A percentile compares a stretch with the other conserved stretches of the same genome.
These are phyloP conservation scores for Lyophyllum decastes DNA, from an alignment of 768 basidiomycete species.

Conservation along the genomic window DNA sequence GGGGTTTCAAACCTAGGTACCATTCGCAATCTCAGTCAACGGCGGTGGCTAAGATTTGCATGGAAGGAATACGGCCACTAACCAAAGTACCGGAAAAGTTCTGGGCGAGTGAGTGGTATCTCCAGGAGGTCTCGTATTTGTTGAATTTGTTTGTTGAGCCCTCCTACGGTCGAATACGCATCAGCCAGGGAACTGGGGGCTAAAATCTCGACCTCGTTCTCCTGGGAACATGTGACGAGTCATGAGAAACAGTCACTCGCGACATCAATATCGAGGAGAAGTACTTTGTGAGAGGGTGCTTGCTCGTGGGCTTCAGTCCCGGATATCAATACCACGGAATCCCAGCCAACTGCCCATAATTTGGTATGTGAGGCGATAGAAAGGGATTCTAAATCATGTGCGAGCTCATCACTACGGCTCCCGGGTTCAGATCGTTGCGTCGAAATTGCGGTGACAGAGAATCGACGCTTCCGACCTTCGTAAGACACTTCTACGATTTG, in stretches of 20 bases:
- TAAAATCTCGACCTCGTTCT: slow-evolving; percentile 45
- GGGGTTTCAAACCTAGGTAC: slow-evolving; percentile 79
- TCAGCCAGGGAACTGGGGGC: slow-evolving; percentile 42
- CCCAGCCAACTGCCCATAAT: slow-evolving; percentile 72
- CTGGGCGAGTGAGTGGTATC: slow-evolving; percentile 81
- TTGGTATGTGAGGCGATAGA: slow-evolving; percentile 39
- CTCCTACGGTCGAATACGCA: slow-evolving; percentile 86
- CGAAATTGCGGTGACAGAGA: slow-evolving; percentile 52
- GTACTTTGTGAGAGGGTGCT: slow-evolving; percentile 36
- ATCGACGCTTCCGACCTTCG: slow-evolving; percentile 60
- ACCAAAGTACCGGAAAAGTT: slow-evolving; percentile 80
- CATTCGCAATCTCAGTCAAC: slow-evolving; percentile 1
- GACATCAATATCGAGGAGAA: neutral
- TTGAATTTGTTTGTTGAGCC: slow-evolving; percentile 83
- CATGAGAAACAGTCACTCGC: slow-evolving; percentile 1
- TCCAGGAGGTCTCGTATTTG: slow-evolving; percentile 86
- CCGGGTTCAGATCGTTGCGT: slow-evolving; percentile 20
- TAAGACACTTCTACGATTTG: slow-evolving; percentile 67
- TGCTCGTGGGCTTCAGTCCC: slow-evolving; percentile 29
- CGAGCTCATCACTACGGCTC: slow-evolving; percentile 35
- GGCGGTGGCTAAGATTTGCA: neutral
- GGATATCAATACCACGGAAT: slow-evolving; percentile 53
- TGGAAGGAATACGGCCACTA: slow-evolving; percentile 21
- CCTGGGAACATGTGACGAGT: slow-evolving; percentile 30
- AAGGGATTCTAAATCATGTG: slow-evolving; percentile 43